These are phyloP conservation scores for Dactylonectria macrodidyma DNA, from an alignment of 2,329 filamentous ascomycete species.

Conservation along the genomic window DNA sequence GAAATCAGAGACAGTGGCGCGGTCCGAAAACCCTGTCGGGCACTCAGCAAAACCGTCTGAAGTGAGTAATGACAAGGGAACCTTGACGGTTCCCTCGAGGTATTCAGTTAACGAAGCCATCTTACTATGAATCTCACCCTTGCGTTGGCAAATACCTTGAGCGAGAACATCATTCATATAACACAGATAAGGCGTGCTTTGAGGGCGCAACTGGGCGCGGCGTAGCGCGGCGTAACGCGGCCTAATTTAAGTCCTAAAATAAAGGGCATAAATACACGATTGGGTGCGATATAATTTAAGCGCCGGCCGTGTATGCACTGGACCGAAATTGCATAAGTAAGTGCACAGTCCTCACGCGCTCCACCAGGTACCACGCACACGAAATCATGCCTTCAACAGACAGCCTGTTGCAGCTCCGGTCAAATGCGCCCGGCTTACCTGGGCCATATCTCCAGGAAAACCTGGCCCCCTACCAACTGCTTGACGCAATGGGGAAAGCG, in stretches of 20 bases:
- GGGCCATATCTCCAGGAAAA: slow-evolving; percentile 26
- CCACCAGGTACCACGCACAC: background rate
- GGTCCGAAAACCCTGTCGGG: slow-evolving; percentile 14
- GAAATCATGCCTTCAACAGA: background rate
- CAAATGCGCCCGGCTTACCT: slow-evolving; percentile 19
- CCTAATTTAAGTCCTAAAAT: too few species aligned
- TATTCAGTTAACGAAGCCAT: slow-evolving; percentile 18
- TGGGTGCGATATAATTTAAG: too few species aligned
- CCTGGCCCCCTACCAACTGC: background rate
- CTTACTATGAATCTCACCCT: too few species aligned
- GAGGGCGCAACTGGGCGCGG: too few species aligned
- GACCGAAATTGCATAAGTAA: background rate
- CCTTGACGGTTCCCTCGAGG: slow-evolving; percentile 16
- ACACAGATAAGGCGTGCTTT: too few species aligned
- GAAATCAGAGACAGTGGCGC: slow-evolving; percentile 15
- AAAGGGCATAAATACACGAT: too few species aligned
- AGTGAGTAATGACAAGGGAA: slow-evolving; percentile 22
- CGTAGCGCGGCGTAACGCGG: too few species aligned
- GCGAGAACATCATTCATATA: too few species aligned
- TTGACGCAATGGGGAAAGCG: slow-evolving; percentile 1
- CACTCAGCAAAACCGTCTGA: slow-evolving; percentile 27
- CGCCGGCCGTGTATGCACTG: too few species aligned
- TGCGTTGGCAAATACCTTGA: too few species aligned
- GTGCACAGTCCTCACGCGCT: background rate
- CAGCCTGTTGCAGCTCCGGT: slow-evolving; percentile 21